A percentile compares a stretch with the other conserved stretches of the same genome.
These are phyloP conservation scores for Verticillium isaacii DNA, from an alignment of 2,329 filamentous ascomycete species.

Conservation along the genomic window DNA sequence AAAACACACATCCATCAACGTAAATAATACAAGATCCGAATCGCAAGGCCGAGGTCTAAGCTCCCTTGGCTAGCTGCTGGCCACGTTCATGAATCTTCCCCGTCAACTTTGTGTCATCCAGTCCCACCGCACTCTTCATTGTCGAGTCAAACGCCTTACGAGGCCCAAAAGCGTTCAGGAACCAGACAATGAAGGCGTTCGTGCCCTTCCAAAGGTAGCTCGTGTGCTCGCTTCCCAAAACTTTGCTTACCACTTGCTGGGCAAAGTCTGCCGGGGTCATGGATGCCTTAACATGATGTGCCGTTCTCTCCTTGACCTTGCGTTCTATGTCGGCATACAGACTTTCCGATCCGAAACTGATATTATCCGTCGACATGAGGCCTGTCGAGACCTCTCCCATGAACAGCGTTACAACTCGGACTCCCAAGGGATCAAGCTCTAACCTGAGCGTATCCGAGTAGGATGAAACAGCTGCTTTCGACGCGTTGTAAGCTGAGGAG, in stretches of 20 bases:
- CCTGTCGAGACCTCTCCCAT: constrained; percentile 8
- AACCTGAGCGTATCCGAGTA: constrained; percentile 28
- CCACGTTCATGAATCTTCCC: neutral
- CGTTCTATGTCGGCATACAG: constrained; percentile 5
- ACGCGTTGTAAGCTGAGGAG: constrained; percentile 33
- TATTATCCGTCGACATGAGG: neutral
- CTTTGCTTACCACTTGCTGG: neutral
- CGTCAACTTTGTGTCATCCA: neutral
- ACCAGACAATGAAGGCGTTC: constrained; percentile 7
- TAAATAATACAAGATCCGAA: too few relatives aligned
- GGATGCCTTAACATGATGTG: neutral
- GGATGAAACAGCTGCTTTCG: constrained; percentile 35
- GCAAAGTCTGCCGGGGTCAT: constrained; percentile 4
- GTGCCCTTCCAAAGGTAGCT: constrained; percentile 6
- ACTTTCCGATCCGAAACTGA: constrained; percentile 2
- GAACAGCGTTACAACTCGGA: constrained; percentile 32
- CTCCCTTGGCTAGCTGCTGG: neutral
- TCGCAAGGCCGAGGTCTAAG: too few relatives aligned
- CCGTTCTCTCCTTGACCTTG: neutral
- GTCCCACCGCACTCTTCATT: neutral
- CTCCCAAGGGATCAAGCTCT: constrained; percentile 30
- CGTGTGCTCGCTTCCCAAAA: neutral
- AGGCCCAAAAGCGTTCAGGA: constrained; percentile 28
- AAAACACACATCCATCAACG: too few relatives aligned
- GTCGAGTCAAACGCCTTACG: constrained; percentile 20